A percentile compares a stretch with the other conserved stretches of the same genome.
phyloP scores from a whole-genome alignment of 306 rosid species.

The Quillaja saponaria region DNA sequence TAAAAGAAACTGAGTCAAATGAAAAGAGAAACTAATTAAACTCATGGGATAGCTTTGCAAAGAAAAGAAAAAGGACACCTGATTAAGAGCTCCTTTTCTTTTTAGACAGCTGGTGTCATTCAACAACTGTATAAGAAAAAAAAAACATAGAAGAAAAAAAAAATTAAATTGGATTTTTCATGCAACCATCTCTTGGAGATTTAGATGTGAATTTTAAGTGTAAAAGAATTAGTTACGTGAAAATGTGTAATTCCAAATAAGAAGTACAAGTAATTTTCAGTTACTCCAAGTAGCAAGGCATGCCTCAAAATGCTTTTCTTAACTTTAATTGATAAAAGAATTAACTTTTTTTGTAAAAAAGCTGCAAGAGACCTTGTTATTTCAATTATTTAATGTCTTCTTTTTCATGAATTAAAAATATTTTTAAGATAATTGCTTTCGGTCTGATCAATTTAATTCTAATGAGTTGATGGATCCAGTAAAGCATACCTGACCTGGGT shows the following conservation, averaged over 20 bases:
- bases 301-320: too few relatives aligned
- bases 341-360: conserved; percentile 25
- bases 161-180: conserved; percentile 4
- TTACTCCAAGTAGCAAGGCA: too few relatives aligned
- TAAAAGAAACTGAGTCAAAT: too few relatives aligned
- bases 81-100: conserved; percentile 38
- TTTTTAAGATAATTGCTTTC: conserved; percentile 30
- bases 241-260: too few relatives aligned
- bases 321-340: background rate
- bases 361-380: conserved; percentile 44
- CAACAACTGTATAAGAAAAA: conserved; percentile 31
- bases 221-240: too few relatives aligned
- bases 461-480: conserved; percentile 49
- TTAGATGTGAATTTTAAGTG: too few relatives aligned
- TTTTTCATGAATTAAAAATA: background rate
- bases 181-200: too few relatives aligned
- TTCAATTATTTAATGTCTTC: conserved; percentile 30
- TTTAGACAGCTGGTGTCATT: conserved; percentile 41
- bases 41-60: background rate
- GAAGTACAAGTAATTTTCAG: too few relatives aligned
- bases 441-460: conserved; percentile 34
- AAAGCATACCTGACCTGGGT: conserved; percentile 53
- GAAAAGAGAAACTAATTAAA: background rate
- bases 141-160: background rate
- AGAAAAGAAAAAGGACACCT: conserved; percentile 21